Base-by-base conservation (phyloP, 192 early-diverging fungal genomes). In the Hyaloraphidium curvatum region DNA sequence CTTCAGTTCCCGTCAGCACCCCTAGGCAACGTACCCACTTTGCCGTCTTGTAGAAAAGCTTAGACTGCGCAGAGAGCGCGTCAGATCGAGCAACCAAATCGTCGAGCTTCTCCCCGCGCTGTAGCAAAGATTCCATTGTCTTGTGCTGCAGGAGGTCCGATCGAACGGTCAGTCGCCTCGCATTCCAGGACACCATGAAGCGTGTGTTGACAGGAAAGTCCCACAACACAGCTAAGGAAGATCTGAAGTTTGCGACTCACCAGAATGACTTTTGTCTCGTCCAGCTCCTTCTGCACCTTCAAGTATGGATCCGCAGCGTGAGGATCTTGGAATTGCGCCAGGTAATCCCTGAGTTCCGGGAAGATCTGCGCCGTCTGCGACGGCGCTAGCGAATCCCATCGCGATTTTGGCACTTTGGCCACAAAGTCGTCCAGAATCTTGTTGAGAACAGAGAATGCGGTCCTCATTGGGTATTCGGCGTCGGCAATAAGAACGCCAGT, bases 31-130 rank as follows among this genome's bases (percentile, higher is more conserved):
- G n/a, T n/a, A n/a, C n/a, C n/a, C n/a, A n/a, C 68, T 90, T 91
- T 2, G 93, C 91, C 1, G 86, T 84, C 73, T 93, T 95, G 69
- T 92, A 95, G 59, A 97, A 97, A 71, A 83, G 75, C 71, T 94
- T 93, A 28, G 82, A 84, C 66, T 89, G 83, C n/a, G 64, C 73
- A 26, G 89, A 92, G 54, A 97, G 72, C 7, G 78, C 68, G 55
- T 86, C 85, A 7, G 80, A 83, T 55, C 79, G 67, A 41, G 83
- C 77, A 1, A 97, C 86, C 29, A 97, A 70, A 55, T 74, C 74
- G 39, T 94, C 87, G 52, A 97, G 76, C 64, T 86, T 86, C 62
- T 87, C 87, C 7, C 84, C 87, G 53, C 92, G 79, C 51, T 87
- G 74, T 59, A 97, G 60, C 17, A 97, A 67, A 25, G 77, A 76